Evolutionary conservation across 345 rosid genomes (phyloP), one percentile per base, ranked within the genome.

Genomic region (Gossypium raimondii): DNA sequence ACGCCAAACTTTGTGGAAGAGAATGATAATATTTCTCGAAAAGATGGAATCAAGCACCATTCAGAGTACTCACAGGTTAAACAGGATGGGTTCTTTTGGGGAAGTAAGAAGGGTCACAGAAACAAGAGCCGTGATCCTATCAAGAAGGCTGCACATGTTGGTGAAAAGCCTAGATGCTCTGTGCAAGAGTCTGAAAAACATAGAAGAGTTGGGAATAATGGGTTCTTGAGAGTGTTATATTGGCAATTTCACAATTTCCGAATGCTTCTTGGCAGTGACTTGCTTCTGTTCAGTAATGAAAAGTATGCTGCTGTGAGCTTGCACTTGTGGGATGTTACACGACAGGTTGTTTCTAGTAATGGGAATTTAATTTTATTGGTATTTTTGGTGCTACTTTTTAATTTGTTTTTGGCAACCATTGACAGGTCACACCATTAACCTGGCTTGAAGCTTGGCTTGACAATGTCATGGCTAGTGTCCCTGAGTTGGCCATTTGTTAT

Each of bases 391-490:
- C 25, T n/a, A 41, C 13, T 38, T 75, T 78, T 58, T 4, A 56
- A 69, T 55, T 25, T 75, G 41, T 29, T 72, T 79, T 45, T 53
- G 38, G 25, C 68, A 14, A 17, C 17, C 75, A 45, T 45, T 71
- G 38, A 64, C 83, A 92, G 98, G 92, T 94, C 61, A 92, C 97
- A 51, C 91, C 98, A 18, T 76, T 92, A 77, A 94, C 90, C 13
- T 94, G 98, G 98, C 97, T 94, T 77, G 98, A 94, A 75, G 94
- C 97, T 73, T 92, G 98, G 98, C 97, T 94, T 73, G 98, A 94
- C 78, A 94, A 94, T 81, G 86, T 94, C 74, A 94, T 92, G 98
- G 97, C 98, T 9, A 92, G 97, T 87, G 98, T 86, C 75, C 98
- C 98, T 24, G 98, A 94, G 86, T 79, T 94, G 77, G 98, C 98